phyloP scores from a whole-genome alignment of 2,329 filamentous ascomycete species.

The Cryphonectria nitschkei region DNA sequence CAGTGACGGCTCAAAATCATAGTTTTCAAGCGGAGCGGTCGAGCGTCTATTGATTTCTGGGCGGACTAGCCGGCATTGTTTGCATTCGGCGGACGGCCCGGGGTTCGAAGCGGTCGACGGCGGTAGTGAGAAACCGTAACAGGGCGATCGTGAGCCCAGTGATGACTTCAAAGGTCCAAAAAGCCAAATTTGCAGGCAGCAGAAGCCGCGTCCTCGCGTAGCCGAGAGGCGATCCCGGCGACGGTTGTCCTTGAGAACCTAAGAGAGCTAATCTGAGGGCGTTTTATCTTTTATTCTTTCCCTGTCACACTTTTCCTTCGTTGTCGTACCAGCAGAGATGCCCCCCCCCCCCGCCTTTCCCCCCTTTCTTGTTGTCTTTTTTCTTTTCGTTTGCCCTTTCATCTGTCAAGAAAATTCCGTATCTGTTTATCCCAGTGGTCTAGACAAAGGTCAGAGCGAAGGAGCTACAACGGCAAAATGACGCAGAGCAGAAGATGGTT shows the following conservation, averaged over 20 bases:
- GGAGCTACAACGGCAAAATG: not conserved
- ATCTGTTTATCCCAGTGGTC: not conserved
- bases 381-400: conserved; percentile 9
- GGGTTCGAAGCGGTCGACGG: conserved; percentile 6
- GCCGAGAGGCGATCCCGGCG: conserved; percentile 27
- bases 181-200: conserved; percentile 49
- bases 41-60: conserved; percentile 5
- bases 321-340: not conserved
- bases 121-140: not conserved
- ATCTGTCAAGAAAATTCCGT: not conserved
- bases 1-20: conserved; percentile 36
- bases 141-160: conserved; percentile 36
- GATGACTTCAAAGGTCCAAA: conserved; percentile 43
- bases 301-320: conserved; percentile 3
- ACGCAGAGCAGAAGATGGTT: not conserved
- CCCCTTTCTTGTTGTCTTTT: not conserved
- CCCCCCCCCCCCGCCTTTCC: not conserved
- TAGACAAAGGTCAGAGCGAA: not conserved
- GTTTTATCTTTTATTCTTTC: conserved; percentile 5
- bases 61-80: not conserved
- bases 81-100: not conserved
- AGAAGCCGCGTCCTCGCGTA: conserved; percentile 31
- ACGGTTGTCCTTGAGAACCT: conserved; percentile 45
- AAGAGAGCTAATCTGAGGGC: conserved; percentile 49
- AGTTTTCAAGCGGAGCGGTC: conserved; percentile 48